phyloP scores from a whole-genome alignment of 2,329 filamentous ascomycete genomes.

The Alternaria sp. region DNA sequence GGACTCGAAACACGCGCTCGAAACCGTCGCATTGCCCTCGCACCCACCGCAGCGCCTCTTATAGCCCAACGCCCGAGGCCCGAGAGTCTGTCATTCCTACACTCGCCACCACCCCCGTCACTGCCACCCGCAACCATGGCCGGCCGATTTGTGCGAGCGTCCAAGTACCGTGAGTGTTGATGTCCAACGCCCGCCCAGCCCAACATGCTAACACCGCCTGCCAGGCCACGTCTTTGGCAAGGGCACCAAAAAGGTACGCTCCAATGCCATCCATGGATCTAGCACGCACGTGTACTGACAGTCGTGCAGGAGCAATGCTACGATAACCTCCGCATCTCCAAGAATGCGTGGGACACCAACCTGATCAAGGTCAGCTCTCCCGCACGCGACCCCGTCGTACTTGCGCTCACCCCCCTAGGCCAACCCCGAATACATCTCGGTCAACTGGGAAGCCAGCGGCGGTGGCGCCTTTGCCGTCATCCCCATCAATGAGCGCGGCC shows the following conservation, averaged over 20 bases:
- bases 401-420: constrained; percentile 62
- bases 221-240: constrained; percentile 98
- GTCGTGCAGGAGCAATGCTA: constrained; percentile 82
- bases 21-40: constrained; percentile 14
- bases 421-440: constrained; percentile 93
- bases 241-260: constrained; percentile 77
- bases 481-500: constrained; percentile 85
- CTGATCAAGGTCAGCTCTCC: constrained; percentile 79
- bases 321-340: constrained; percentile 95
- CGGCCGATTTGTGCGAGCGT: constrained; percentile 74
- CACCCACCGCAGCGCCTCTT: constrained; percentile 10
- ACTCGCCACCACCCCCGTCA: constrained; percentile 1
- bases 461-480: constrained; percentile 97
- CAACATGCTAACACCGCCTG: constrained; percentile 27
- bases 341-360: constrained; percentile 99
- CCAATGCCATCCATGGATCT: neutral
- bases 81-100: constrained; percentile 15
- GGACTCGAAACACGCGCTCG: constrained; percentile 18
- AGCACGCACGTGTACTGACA: constrained; percentile 17
- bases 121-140: constrained; percentile 59
- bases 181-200: constrained; percentile 31
- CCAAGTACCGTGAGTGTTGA: constrained; percentile 68
- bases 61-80: constrained; percentile 12
- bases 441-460: constrained; percentile 98
- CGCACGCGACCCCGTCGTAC: constrained; percentile 37